Conservation (phyloP, 2,329 filamentous ascomycete genomes). For the Stachybotrys echinatus region DNA sequence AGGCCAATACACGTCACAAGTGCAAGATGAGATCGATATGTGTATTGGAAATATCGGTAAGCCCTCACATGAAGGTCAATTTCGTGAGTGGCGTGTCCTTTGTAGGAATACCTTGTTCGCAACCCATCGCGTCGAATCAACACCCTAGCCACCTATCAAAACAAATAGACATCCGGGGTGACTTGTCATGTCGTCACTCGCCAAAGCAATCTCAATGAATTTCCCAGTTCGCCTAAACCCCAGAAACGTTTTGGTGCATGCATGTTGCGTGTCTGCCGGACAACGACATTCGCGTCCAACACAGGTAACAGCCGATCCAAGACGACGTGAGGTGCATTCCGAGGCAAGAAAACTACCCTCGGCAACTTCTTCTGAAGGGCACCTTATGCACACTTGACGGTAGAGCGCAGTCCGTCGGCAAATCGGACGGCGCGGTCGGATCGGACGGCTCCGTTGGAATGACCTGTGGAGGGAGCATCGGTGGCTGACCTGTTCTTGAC, state of each 20-base stretch:
- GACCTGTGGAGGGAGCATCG: slow-evolving; percentile 25
- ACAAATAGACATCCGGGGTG: background rate
- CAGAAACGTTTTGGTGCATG: background rate
- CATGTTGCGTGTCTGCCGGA: background rate
- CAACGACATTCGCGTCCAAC: background rate
- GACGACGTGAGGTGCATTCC: background rate
- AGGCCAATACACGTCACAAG: background rate
- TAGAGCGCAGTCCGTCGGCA: slow-evolving; percentile 31
- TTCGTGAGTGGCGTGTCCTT: background rate
- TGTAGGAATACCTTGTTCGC: background rate
- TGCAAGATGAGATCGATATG: background rate
- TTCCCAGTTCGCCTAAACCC: background rate
- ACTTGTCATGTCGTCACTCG: background rate
- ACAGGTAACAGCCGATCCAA: background rate
- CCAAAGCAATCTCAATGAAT: background rate
- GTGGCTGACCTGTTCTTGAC: slow-evolving; percentile 34
- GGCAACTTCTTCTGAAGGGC: background rate
- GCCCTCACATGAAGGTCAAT: background rate
- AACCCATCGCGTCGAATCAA: background rate
- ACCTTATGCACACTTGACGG: slow-evolving; percentile 32
- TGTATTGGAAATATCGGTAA: background rate
- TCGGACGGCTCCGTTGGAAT: slow-evolving; percentile 18
- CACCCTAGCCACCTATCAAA: background rate
- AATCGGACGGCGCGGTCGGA: slow-evolving; percentile 33
- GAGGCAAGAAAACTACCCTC: background rate